Base-by-base conservation (phyloP, 2,329 filamentous ascomycete species). In the Xylariaceae sp. region DNA sequence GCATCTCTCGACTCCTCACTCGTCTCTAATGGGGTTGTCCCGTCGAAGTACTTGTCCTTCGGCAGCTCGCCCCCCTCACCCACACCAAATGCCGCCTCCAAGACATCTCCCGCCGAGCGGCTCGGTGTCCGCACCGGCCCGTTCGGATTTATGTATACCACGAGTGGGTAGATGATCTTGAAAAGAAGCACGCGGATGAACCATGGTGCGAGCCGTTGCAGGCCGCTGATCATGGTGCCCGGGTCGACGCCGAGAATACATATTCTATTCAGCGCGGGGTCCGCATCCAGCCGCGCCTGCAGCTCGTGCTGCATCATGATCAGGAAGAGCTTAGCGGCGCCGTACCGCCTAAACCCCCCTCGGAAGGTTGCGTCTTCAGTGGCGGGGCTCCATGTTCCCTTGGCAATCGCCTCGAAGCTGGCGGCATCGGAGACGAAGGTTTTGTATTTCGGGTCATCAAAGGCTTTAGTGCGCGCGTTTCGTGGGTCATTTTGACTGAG, bases 261-360 rank as follows among this genome's bases (percentile, higher is more conserved):
- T 37, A 69, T 58, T 1, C 49, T 56, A 21, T 45, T 63, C 6
- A 69, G 61, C 8, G 2, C 29, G 5, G 60, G 49, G 14, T 62
- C 62, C 9, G 9, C n/a, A 21, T 56, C 33, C 1, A 71, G 48
- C 2, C 68, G 65, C 2, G 37, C 49, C 51, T 70, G 68, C 3
- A 71, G 66, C 26, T 70, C 64, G 33, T 65, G 63, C 60, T 64
- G 58, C 67, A 72, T 69, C 68, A 70, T 70, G 3, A 68, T 36
- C 11, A 52, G 17, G 40, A 60, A 71, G 8, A 72, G 47, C 48
- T 71, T 71, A 1, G 63, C 26, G 1, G 70, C 70, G 0, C 60
- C 68, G 43, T 71, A 71, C 4, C 70, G 67, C 26, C 70, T 24
- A 33, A 61, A 62, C 1, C 40, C 70, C 52, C 47, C 57, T 3